phyloP scores from a whole-genome alignment of 2,329 filamentous ascomycete genomes.

The Apiospora marii region DNA sequence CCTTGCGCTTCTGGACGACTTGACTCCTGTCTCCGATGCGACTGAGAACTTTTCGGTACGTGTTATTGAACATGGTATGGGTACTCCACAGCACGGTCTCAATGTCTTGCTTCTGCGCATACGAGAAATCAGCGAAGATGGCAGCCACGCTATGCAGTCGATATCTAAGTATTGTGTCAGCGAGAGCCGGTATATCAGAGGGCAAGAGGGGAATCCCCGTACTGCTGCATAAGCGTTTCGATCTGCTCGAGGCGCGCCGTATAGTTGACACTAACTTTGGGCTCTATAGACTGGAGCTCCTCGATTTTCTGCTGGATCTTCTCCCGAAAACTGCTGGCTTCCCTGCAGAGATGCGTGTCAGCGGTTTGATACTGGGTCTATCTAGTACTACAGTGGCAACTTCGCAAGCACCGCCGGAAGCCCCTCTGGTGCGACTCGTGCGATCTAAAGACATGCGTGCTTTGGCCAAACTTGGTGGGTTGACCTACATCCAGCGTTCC shows the following conservation, averaged over 20 bases:
- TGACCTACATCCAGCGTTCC: constrained; percentile 40
- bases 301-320: constrained; percentile 34
- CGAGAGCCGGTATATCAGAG: constrained; percentile 6
- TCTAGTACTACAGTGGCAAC: background rate
- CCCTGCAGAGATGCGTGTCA: constrained; percentile 26
- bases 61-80: constrained; percentile 79
- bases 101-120: constrained; percentile 67
- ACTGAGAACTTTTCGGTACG: constrained; percentile 75
- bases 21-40: constrained; percentile 60
- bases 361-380: background rate
- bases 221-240: constrained; percentile 44
- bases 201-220: constrained; percentile 27
- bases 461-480: background rate
- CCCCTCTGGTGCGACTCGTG: background rate
- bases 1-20: constrained; percentile 73
- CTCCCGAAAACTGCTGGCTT: constrained; percentile 38
- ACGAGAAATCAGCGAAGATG: constrained; percentile 76
- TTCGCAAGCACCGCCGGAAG: background rate
- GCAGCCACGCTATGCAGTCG: constrained; percentile 75
- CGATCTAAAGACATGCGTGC: background rate
- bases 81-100: constrained; percentile 80
- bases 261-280: constrained; percentile 32
- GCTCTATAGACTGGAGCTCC: constrained; percentile 35
- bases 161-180: constrained; percentile 57
- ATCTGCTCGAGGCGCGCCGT: constrained; percentile 42